Evolutionary conservation across 164 flowering plant genomes (phyloP), one percentile per base, ranked within the genome.

Genomic region (Tetrastigma voinierianum): DNA sequence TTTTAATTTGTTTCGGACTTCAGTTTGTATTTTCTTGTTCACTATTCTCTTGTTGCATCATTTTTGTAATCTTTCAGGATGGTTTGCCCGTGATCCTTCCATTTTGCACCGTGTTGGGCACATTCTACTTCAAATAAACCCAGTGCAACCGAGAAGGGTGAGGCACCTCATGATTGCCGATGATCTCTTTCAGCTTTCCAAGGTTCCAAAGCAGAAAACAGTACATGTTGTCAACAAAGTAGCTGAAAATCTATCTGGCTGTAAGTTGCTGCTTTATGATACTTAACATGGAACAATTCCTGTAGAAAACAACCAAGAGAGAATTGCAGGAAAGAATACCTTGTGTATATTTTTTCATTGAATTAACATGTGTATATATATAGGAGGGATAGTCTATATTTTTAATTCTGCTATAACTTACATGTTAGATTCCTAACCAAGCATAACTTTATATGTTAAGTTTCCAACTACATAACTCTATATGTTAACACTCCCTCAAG

Each of bases 31-130:
- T 23, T 47, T 18, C 17, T 66, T 21, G 14, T 24, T 10, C 9
- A 10, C 23, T 61, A 12, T 25, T 32, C 24, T 10, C 60, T 46
- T 49, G 19, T 59, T 51, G 4, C 15, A 48, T 49, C 19, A 43
- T 7, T 32, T 32, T 58, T 46, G 10, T 14, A 15, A 66, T 46
- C 23, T 66, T 70, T 65, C 82, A 95, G 99, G 99, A 51, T 88
- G 86, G 83, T 86, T 95, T 82, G 96, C 97, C 14, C 90, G 93
- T 68, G 92, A 92, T 75, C 96, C 97, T 48, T 81, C 88, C 55
- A 72, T 83, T 68, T 74, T 95, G 59, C 89, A 78, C 65, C 83
- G 80, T 23, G 96, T 89, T 77, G 99, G 98, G 51, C 89, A 85
- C 71, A 82, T 74, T 59, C 76, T 95, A 59, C 88, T 95, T 57